These are phyloP conservation scores for Agroathelia rolfsii DNA, from an alignment of 1,284 basidiomycete species.

Conservation along the genomic window DNA sequence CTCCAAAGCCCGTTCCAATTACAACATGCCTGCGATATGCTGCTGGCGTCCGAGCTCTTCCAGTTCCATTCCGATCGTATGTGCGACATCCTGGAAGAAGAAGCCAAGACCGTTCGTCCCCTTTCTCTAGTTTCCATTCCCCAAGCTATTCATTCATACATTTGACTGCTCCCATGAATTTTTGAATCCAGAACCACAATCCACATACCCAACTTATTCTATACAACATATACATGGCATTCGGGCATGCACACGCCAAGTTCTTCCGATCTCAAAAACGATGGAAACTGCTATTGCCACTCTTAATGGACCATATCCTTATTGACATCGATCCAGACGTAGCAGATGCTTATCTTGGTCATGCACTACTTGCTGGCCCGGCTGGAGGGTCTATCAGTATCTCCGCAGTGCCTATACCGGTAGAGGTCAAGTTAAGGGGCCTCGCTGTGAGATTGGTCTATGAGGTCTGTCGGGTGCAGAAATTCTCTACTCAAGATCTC, in stretches of 20 bases:
- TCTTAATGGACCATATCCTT: constrained; percentile 71
- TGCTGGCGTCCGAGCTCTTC: constrained; percentile 80
- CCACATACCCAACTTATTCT: constrained; percentile 79
- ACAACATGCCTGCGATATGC: constrained; percentile 64
- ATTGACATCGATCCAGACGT: constrained; percentile 60
- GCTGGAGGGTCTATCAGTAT: constrained; percentile 27
- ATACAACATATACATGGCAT: constrained; percentile 69
- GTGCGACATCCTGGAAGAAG: constrained; percentile 67
- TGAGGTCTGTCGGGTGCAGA: constrained; percentile 86
- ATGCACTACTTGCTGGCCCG: constrained; percentile 19
- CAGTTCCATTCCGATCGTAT: constrained; percentile 82
- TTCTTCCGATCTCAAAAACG: constrained; percentile 73
- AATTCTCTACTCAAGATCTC: constrained; percentile 64
- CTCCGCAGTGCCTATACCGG: constrained; percentile 47
- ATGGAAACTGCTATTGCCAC: constrained; percentile 74
- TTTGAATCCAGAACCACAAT: constrained; percentile 60
- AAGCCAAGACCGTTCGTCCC: constrained; percentile 53
- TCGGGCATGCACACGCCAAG: constrained; percentile 59
- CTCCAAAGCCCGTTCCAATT: constrained; percentile 74
- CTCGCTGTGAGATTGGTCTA: constrained; percentile 74
- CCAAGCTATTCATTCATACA: constrained; percentile 7
- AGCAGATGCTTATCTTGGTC: constrained; percentile 48
- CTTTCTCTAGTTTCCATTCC: constrained; percentile 4
- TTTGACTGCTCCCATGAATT: constrained; percentile 4
- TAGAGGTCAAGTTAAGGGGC: constrained; percentile 70